These are phyloP conservation scores for Cryphonectria naterciae DNA, from an alignment of 2,329 filamentous ascomycete genomes.

Conservation along the genomic window DNA sequence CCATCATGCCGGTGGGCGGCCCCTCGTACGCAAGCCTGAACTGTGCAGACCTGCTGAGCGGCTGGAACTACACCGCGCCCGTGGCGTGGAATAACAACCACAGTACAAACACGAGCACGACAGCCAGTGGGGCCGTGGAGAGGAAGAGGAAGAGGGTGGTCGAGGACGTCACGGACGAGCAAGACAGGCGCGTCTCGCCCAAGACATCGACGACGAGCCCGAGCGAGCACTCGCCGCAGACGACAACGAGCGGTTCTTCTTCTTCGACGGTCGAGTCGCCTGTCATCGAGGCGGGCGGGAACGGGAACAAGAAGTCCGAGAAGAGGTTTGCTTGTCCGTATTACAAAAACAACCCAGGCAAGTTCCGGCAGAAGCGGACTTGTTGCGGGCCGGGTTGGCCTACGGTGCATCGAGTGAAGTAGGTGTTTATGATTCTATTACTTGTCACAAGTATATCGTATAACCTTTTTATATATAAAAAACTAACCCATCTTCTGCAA, in stretches of 20 bases:
- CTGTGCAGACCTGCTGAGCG: conserved; percentile 23
- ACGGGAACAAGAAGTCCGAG: conserved; percentile 13
- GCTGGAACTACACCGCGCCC: conserved; percentile 28
- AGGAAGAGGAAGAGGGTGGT: conserved; percentile 25
- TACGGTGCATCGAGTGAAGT: conserved; percentile 29
- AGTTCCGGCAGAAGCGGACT: conserved; percentile 29
- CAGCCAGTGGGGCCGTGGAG: not conserved
- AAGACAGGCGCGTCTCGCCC: conserved; percentile 23
- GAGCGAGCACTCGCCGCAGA: conserved; percentile 13
- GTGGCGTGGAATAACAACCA: conserved; percentile 19
- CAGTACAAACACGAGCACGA: not conserved
- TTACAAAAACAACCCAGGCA: conserved; percentile 29
- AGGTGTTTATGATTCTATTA: not conserved
- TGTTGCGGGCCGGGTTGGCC: conserved; percentile 31
- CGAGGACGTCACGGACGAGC: conserved; percentile 15
- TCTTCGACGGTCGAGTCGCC: conserved; percentile 23
- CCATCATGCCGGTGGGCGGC: conserved; percentile 13
- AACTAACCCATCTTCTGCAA: not conserved
- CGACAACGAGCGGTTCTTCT: conserved; percentile 11
- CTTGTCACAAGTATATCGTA: too few species aligned
- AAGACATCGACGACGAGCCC: conserved; percentile 19
- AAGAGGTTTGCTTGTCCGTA: conserved; percentile 31
- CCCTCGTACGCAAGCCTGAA: conserved; percentile 14
- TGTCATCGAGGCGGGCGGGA: conserved; percentile 8
- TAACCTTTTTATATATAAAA: too few species aligned